Evolutionary conservation across 1,284 basidiomycete genomes (phyloP).

Genomic region (Wolfiporia cocos): DNA sequence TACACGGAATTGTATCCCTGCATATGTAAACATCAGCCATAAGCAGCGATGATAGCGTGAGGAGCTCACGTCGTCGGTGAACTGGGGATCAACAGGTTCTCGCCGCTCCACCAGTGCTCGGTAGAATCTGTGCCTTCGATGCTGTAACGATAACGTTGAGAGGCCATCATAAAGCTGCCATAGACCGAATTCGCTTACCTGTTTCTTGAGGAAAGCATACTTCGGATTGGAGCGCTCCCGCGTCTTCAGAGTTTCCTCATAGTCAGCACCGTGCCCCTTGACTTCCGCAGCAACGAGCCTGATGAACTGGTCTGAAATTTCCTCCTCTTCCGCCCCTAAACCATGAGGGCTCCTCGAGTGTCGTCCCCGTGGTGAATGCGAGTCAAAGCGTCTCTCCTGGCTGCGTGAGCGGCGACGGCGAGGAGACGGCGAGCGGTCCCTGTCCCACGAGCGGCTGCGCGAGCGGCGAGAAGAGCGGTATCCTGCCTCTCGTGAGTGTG

Average conservation of each 20-base stretch:
- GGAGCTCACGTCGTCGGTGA: conserved; percentile 75
- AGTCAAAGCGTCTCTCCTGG: conserved; percentile 26
- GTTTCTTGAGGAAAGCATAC: conserved; percentile 74
- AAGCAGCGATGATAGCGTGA: not conserved
- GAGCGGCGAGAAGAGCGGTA: conserved; percentile 31
- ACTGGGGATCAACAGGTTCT: conserved; percentile 57
- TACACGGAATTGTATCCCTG: conserved; percentile 90
- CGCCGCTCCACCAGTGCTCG: conserved; percentile 65
- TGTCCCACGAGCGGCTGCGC: conserved; percentile 32
- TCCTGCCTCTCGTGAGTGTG: conserved; percentile 40
- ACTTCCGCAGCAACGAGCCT: conserved; percentile 82
- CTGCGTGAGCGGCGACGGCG: conserved; percentile 25
- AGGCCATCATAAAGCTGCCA: not conserved
- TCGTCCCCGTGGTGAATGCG: conserved; percentile 35
- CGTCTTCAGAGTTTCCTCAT: conserved; percentile 71
- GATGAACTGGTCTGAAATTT: conserved; percentile 77
- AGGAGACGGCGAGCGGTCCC: conserved; percentile 37
- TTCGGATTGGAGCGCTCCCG: conserved; percentile 78
- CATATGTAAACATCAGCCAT: not conserved
- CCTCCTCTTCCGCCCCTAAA: conserved; percentile 50
- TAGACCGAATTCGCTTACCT: conserved; percentile 40
- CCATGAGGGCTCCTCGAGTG: conserved; percentile 33
- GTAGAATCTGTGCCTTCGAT: conserved; percentile 80
- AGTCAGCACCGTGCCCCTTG: conserved; percentile 72
- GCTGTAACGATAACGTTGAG: conserved; percentile 35